phyloP scores from a whole-genome alignment of 2,329 filamentous ascomycete species.

The Alternaria hordeiaustralica region DNA sequence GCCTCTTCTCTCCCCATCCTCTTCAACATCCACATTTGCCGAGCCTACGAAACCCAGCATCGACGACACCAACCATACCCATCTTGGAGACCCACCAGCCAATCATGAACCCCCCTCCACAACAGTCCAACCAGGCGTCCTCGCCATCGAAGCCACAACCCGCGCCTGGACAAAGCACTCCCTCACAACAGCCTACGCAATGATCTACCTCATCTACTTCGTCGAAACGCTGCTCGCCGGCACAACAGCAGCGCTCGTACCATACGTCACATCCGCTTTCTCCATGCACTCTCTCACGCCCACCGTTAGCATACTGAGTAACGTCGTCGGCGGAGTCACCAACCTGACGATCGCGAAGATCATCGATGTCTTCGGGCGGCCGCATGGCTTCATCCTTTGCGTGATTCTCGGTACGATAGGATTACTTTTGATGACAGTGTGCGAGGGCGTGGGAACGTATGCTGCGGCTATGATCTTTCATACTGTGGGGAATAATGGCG shows the following conservation, averaged over 20 bases:
- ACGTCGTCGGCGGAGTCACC: slow-evolving; percentile 42
- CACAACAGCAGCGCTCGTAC: slow-evolving; percentile 43
- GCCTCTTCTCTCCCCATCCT: background rate
- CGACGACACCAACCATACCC: background rate
- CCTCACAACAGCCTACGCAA: slow-evolving; percentile 6
- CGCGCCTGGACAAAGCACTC: slow-evolving; percentile 6
- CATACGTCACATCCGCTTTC: slow-evolving; percentile 50
- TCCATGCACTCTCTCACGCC: slow-evolving; percentile 41
- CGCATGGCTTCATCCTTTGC: slow-evolving; percentile 42
- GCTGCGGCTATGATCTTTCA: slow-evolving; percentile 71
- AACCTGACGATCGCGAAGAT: slow-evolving; percentile 49
- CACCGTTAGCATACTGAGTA: slow-evolving; percentile 41
- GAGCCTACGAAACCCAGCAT: background rate
- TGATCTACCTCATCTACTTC: slow-evolving; percentile 42
- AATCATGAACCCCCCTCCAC: background rate
- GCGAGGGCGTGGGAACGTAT: slow-evolving; percentile 64
- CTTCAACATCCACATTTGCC: background rate
- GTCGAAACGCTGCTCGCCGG: slow-evolving; percentile 53
- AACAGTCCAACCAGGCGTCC: slow-evolving; percentile 6
- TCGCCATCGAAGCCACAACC: slow-evolving; percentile 9
- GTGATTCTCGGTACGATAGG: slow-evolving; percentile 23
- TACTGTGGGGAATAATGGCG: slow-evolving; percentile 63
- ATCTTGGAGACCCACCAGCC: background rate
- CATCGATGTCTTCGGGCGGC: slow-evolving; percentile 49
- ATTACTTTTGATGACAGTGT: slow-evolving; percentile 71